Conservation (phyloP, 225 moss, liverwort and hornwort species). For the Ulota crispa region DNA sequence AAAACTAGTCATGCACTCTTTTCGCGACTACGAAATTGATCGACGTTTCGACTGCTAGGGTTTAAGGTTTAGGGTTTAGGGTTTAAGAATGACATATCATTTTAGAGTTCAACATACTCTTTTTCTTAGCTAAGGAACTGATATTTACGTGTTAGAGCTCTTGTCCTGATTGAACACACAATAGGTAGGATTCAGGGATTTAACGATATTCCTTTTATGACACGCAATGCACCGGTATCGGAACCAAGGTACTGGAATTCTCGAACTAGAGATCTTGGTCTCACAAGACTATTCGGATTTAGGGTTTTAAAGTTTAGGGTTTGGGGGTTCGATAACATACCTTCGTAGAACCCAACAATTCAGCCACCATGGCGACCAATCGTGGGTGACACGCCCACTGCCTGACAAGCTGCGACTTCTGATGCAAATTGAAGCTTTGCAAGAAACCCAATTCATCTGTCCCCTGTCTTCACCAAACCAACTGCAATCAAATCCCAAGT, state of each 20-base stretch:
- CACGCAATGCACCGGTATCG: slow-evolving; percentile 21
- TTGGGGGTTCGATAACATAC: slow-evolving; percentile 10
- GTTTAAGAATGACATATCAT: slow-evolving; percentile 17
- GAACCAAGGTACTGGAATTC: background rate
- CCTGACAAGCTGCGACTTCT: slow-evolving; percentile 38
- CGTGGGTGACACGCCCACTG: slow-evolving; percentile 55
- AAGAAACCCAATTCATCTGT: slow-evolving; percentile 63
- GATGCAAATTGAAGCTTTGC: slow-evolving; percentile 63
- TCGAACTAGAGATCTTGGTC: background rate
- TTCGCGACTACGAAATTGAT: background rate
- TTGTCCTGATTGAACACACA: background rate
- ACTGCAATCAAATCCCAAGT: slow-evolving; percentile 6
- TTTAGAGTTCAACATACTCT: slow-evolving; percentile 19
- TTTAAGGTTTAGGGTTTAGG: background rate
- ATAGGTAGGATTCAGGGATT: background rate
- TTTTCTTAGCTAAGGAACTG: background rate
- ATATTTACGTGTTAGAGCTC: background rate
- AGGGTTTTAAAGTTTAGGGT: background rate
- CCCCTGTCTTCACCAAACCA: slow-evolving; percentile 47
- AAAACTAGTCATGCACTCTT: background rate
- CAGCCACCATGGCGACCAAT: slow-evolving; percentile 52
- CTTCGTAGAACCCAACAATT: slow-evolving; percentile 45
- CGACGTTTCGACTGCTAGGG: background rate
- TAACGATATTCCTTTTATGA: slow-evolving; percentile 19
- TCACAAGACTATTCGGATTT: background rate